phyloP scores from a whole-genome alignment of 257 asterid species.

The Perilla frutescens region DNA sequence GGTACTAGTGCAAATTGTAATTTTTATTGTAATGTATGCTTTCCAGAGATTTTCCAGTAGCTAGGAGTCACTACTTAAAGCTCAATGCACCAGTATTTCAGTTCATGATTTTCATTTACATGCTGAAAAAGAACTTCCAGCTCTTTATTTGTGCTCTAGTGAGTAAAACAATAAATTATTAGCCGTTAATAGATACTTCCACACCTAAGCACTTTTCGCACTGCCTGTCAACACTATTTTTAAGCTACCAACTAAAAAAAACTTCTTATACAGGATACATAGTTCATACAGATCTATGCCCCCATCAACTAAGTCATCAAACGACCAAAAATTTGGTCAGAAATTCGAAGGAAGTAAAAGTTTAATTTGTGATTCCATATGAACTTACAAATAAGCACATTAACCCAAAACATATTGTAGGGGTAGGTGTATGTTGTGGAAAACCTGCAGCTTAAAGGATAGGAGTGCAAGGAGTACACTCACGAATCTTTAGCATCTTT shows the following conservation, averaged over 20 bases:
- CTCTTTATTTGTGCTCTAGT: constrained; percentile 29
- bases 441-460: constrained; percentile 9
- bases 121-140: constrained; percentile 32
- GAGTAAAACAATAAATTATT: constrained; percentile 26
- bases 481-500: constrained; percentile 24
- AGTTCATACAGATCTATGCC: constrained; percentile 8
- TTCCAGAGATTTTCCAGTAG: constrained; percentile 29
- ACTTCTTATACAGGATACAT: constrained; percentile 19
- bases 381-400: background rate
- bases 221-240: background rate
- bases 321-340: background rate
- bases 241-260: background rate
- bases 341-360: background rate
- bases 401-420: background rate
- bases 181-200: constrained; percentile 26
- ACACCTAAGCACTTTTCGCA: constrained; percentile 17
- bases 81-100: constrained; percentile 25
- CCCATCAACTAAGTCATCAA: constrained; percentile 12
- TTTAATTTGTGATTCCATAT: constrained; percentile 14
- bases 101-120: constrained; percentile 27
- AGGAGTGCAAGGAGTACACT: constrained; percentile 15
- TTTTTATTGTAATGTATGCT: constrained; percentile 36
- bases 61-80: constrained; percentile 29
- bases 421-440: background rate
- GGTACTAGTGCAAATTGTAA: constrained; percentile 12